A percentile compares a stretch with the other conserved stretches of the same genome.
phyloP scores from a whole-genome alignment of 2,329 filamentous ascomycete species.

The Fusarium xylarioides region DNA sequence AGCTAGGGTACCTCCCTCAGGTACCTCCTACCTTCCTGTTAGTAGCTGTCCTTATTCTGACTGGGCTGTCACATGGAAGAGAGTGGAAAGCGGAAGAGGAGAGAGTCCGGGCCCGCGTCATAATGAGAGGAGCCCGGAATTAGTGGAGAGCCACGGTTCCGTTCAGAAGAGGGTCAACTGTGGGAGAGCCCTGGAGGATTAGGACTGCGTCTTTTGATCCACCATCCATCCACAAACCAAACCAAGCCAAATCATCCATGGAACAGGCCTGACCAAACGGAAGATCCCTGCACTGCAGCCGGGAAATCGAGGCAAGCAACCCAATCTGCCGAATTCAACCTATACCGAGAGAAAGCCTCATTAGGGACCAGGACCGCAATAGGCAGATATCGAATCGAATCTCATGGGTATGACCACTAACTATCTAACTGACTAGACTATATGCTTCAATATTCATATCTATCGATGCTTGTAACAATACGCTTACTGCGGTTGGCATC shows the following conservation, averaged over 20 bases:
- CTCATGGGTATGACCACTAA: background rate
- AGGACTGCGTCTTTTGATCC: slow-evolving; percentile 2
- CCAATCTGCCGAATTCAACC: background rate
- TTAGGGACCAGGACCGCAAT: background rate
- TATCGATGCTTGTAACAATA: slow-evolving; percentile 21
- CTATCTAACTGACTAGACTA: background rate
- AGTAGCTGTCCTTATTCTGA: background rate
- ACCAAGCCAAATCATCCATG: background rate
- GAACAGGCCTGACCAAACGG: background rate
- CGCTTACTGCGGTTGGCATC: slow-evolving; percentile 31
- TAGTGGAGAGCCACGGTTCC: background rate
- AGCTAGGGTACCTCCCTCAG: slow-evolving; percentile 4
- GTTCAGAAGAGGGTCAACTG: slow-evolving; percentile 5
- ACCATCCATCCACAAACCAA: background rate
- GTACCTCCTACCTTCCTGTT: background rate
- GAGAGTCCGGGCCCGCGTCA: slow-evolving; percentile 21
- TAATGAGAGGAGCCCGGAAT: slow-evolving; percentile 15
- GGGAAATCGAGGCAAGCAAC: background rate
- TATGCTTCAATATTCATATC: slow-evolving; percentile 17
- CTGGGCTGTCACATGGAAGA: slow-evolving; percentile 33
- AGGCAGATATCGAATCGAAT: background rate
- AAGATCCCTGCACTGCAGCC: slow-evolving; percentile 27
- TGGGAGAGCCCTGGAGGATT: background rate
- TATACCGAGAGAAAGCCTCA: background rate
- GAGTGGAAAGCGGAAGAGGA: slow-evolving; percentile 31